A percentile compares a stretch with the other conserved stretches of the same genome.
phyloP scores from a whole-genome alignment of 176 grass and related monocot species.

The Cenchrus americanus region DNA sequence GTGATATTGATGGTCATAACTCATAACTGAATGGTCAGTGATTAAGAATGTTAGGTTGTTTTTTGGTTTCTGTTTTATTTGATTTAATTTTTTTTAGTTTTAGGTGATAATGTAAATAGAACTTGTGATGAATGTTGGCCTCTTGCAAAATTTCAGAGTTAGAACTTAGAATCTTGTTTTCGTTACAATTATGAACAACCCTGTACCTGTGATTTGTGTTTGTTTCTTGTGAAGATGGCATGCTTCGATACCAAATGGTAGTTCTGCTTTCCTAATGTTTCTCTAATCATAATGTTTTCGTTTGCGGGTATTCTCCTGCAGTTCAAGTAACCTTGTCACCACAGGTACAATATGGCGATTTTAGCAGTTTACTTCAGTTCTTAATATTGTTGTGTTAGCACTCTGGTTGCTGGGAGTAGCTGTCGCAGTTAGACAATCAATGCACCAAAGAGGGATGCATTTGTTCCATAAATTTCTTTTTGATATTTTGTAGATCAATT shows the following conservation, averaged over 20 bases:
- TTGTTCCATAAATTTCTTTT: neutral
- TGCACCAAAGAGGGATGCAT: neutral
- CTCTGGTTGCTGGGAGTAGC: slow-evolving; percentile 8
- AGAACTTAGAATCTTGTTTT: slow-evolving; percentile 27
- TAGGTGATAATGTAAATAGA: slow-evolving; percentile 55
- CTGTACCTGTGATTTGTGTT: neutral
- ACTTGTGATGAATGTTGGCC: neutral
- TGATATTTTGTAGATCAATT: neutral
- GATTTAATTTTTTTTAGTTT: neutral
- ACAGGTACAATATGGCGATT: neutral
- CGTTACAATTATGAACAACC: neutral
- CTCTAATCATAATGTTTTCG: neutral
- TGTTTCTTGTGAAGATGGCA: slow-evolving; percentile 14
- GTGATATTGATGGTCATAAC: slow-evolving; percentile 32
- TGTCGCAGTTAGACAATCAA: neutral
- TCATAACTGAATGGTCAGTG: slow-evolving; percentile 19
- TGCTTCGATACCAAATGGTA: neutral
- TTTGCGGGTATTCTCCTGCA: neutral
- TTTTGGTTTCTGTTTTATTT: slow-evolving; percentile 17
- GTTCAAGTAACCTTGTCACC: neutral
- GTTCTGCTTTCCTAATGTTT: neutral
- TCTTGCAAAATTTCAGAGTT: slow-evolving; percentile 7
- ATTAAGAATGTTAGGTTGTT: slow-evolving; percentile 33
- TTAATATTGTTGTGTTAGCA: neutral
- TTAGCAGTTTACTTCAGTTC: neutral